These are phyloP conservation scores for Eutrema yunnanense DNA, from an alignment of 345 rosid species.

Conservation along the genomic window DNA sequence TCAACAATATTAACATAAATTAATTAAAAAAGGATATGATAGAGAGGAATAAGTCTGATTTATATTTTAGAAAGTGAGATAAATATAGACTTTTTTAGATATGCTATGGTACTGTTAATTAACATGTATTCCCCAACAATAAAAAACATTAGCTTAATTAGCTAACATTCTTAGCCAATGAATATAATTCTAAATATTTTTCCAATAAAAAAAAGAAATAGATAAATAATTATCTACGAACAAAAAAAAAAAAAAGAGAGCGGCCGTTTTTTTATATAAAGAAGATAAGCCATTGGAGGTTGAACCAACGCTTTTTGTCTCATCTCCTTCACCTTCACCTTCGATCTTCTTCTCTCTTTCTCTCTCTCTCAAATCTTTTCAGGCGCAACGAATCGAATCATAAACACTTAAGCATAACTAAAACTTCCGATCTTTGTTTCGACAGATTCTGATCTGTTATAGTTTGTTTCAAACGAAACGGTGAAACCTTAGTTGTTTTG, in stretches of 20 bases:
- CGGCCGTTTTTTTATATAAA: conserved; percentile 31
- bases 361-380: conserved; percentile 19
- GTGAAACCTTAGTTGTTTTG: neutral
- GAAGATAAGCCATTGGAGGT: conserved; percentile 30
- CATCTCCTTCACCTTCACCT: conserved; percentile 4
- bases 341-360: neutral
- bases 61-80: conserved; percentile 2
- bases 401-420: conserved; percentile 7
- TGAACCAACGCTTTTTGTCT: conserved; percentile 28
- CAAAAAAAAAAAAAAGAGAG: neutral
- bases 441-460: conserved; percentile 21
- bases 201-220: neutral
- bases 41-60: neutral
- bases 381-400: conserved; percentile 24
- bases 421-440: conserved; percentile 7
- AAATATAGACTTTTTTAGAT: neutral
- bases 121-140: too few species aligned
- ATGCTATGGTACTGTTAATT: too few species aligned
- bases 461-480: neutral
- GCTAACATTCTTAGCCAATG: neutral
- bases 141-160: too few species aligned
- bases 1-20: neutral
- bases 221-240: neutral
- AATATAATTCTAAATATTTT: neutral
- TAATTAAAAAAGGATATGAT: conserved; percentile 13